Evolutionary conservation across 768 basidiomycete species (phyloP), one percentile per base, ranked within the genome.

Genomic region (Agrocybe pediades): DNA sequence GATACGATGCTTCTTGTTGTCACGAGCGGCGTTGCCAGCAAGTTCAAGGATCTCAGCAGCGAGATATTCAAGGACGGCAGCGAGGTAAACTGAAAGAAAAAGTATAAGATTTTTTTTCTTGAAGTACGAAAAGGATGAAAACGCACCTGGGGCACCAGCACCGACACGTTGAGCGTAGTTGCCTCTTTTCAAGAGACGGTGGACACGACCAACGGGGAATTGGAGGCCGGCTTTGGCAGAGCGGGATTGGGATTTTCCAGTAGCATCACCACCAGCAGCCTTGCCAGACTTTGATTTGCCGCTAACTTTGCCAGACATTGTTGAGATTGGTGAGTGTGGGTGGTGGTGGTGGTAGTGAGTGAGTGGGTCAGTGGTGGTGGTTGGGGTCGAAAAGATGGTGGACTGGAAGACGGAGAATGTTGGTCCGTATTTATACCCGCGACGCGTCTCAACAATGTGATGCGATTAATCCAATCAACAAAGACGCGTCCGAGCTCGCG

Each of bases 1-100:
- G 63, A 95, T 95, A 87, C 94, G 92, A 62, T 90, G 87, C 78
- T 95, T 90, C 82, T 91, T 87, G 78, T 88, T 88, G 71, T 85
- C 86, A 55, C 86, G 83, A 24, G 87, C 90, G 15, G 90, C 90
- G 62, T 90, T 90, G 36, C 93, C 93, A 57, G 93, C 93, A 30
- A 95, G 80, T 71, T 95, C 93, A 59, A 95, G 87, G 70, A 95
- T 94, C 72, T 95, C 93, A 42, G 93, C 93, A 55, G 92, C 88
- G 56, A 95, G 86, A 68, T 95, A 92, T 73, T 94, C 93, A 52
- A 95, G 85, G 56, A 94, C 92, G 17, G 91, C 91, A 29, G 92
- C 92, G 51, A 94, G 85, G 74, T 95, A 94, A 46, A 95, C 90
- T 89, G 49, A 26, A 56, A 1, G 9, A 27, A 4, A 49, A 54